Conservation (phyloP, 2,329 filamentous ascomycete species). For the Teratosphaeria pseudoeucalypti region DNA sequence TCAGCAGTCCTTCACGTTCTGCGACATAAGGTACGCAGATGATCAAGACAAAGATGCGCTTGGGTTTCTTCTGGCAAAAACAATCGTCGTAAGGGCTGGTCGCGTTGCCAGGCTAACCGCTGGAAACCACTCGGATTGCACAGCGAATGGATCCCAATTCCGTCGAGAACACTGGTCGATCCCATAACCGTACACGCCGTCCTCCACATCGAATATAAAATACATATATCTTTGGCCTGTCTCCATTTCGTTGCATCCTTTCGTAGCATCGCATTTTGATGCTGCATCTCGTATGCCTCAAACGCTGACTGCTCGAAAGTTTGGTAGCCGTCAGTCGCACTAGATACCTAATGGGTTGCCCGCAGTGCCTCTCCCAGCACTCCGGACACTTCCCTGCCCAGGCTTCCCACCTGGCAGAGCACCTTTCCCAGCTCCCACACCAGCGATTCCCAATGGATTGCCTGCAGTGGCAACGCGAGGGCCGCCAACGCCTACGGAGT, state of each 20-base stretch:
- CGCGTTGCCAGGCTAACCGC: background rate
- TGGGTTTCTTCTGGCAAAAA: background rate
- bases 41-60: background rate
- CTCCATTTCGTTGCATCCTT: too few relatives aligned
- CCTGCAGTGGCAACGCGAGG: constrained; percentile 33
- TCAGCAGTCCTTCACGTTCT: background rate
- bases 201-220: too few relatives aligned
- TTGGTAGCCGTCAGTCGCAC: background rate
- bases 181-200: too few relatives aligned
- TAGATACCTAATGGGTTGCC: background rate
- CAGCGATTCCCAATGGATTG: constrained; percentile 37
- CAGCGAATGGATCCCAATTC: background rate
- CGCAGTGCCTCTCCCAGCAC: background rate
- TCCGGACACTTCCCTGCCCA: background rate
- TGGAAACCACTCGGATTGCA: background rate
- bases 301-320: background rate
- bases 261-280: background rate
- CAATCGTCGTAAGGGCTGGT: background rate
- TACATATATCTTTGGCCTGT: too few relatives aligned
- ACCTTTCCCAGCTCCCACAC: constrained; percentile 23
- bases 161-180: background rate
- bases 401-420: constrained; percentile 5
- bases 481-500: constrained; percentile 35
- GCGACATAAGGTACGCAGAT: background rate
- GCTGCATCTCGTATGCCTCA: background rate